Evolutionary conservation across 371 early-diverging fungal species (phyloP), one percentile per base, ranked within the genome.

Genomic region (Nematocida major): DNA sequence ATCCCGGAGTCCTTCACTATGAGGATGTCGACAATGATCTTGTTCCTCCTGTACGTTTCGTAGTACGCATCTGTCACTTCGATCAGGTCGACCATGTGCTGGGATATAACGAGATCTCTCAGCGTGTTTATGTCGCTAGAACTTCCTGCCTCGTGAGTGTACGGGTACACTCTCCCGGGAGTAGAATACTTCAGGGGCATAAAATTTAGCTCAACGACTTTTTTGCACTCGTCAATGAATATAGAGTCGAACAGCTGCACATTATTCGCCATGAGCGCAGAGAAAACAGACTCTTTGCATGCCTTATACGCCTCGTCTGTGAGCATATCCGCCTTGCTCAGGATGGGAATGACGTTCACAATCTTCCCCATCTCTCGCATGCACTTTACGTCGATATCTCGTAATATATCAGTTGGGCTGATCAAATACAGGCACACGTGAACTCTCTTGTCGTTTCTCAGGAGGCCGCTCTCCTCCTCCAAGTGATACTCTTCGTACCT

Each of bases 381-480:
- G n/a, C 63, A 42, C 11, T 28, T 38, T 36, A 83, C 39, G 51
- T 84, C 85, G 49, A 66, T 50, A 39, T 67, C 39, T 62, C 63
- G 67, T 15, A 82, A 34, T 18, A 20, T n/a, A 54, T 9, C 32
- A 24, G 43, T 59, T 32, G 83, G 81, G 45, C 78, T 81, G 3
- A 81, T 15, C 32, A 81, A 77, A 49, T 82, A 82, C 1, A 84
- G 66, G 32, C 81, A 81, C 0, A 69, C 30, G 76, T 84, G 85
- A 3, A 84, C 76, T 50, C 85, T 68, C 48, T 79, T 79, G 54
- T 84, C 85, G 9, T 67, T 57, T 20, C 68, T 78, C 15, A 53
- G 26, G 5, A 3, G 18, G 24, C 78, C 79, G n/a, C 67, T 67
- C 15, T 61, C 79, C 59, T 70, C 54, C 43, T 78, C 67, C 57